Evolutionary conservation across 768 basidiomycete species (phyloP).

Genomic region (Mycena kentingensis): DNA sequence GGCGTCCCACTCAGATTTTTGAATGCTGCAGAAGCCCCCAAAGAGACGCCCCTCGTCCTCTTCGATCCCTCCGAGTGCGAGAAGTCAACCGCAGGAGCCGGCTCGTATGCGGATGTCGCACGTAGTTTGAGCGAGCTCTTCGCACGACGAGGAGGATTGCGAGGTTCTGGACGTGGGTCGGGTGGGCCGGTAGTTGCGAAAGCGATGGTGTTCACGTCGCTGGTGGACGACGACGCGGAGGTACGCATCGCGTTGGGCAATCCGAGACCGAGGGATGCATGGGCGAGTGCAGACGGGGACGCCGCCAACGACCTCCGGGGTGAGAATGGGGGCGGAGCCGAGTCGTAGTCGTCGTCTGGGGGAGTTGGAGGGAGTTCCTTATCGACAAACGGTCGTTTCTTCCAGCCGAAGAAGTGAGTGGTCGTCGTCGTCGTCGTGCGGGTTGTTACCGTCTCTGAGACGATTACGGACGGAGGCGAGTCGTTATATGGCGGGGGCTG

Average conservation of each 20-base stretch:
- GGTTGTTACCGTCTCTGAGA: constrained; percentile 51
- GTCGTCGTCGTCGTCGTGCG: constrained; percentile 48
- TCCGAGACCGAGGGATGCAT: constrained; percentile 60
- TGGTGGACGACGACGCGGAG: constrained; percentile 42
- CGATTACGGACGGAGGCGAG: constrained; percentile 34
- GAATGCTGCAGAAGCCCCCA: constrained; percentile 46
- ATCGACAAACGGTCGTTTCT: constrained; percentile 48
- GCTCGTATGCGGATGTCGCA: constrained; percentile 26
- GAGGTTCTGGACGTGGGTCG: constrained; percentile 21
- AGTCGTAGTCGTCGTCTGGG: constrained; percentile 29
- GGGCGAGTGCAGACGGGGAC: constrained; percentile 47
- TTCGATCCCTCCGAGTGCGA: constrained; percentile 17
- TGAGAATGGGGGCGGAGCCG: constrained; percentile 10
- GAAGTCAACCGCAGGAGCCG: constrained; percentile 10
- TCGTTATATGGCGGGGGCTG: constrained; percentile 40
- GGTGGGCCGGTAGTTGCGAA: constrained; percentile 34
- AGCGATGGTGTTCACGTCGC: constrained; percentile 52
- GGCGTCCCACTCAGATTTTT: constrained; percentile 35
- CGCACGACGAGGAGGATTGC: constrained; percentile 45
- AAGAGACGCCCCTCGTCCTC: constrained; percentile 57
- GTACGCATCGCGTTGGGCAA: constrained; percentile 55
- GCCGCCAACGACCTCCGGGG: constrained; percentile 15
- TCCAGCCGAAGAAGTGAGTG: constrained; percentile 65
- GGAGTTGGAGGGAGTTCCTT: constrained; percentile 58
- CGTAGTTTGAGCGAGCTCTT: constrained; percentile 55